Conservation (phyloP, 257 asterid genomes). For the Anisodus acutangulus region DNA sequence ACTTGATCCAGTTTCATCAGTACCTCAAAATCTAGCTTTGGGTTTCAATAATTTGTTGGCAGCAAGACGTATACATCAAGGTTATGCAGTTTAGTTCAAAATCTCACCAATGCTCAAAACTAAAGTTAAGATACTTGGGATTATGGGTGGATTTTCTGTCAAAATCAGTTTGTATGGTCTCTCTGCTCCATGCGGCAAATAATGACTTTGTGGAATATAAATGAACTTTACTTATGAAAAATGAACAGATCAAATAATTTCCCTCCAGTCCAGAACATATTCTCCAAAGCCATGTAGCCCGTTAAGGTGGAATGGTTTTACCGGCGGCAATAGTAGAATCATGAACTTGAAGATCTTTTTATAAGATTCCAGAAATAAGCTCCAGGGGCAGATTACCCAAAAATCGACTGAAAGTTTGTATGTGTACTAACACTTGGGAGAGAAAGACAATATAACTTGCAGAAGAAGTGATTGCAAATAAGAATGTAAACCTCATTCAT, state of each 20-base stretch:
- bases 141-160: not conserved
- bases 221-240: constrained; percentile 7
- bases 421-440: constrained; percentile 1
- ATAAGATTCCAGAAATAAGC: constrained; percentile 7
- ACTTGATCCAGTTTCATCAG: not conserved
- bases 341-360: constrained; percentile 15
- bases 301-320: constrained; percentile 11
- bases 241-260: not conserved
- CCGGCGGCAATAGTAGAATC: not conserved
- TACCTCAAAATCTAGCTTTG: constrained; percentile 12
- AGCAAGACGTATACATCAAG: constrained; percentile 18
- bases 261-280: not conserved
- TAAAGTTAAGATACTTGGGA: not conserved
- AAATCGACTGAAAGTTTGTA: constrained; percentile 24
- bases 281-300: constrained; percentile 4
- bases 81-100: not conserved
- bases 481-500: constrained; percentile 10
- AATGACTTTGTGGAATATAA: not conserved
- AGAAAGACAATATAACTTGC: not conserved
- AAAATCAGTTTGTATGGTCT: not conserved
- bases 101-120: not conserved
- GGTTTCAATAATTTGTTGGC: constrained; percentile 16
- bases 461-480: constrained; percentile 12
- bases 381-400: not conserved
- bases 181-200: not conserved